Percentiles rank a stretch among this genome's conserved stretches.
These are phyloP conservation scores for Apiospora koreana DNA, from an alignment of 2,329 filamentous ascomycete species.

Conservation along the genomic window DNA sequence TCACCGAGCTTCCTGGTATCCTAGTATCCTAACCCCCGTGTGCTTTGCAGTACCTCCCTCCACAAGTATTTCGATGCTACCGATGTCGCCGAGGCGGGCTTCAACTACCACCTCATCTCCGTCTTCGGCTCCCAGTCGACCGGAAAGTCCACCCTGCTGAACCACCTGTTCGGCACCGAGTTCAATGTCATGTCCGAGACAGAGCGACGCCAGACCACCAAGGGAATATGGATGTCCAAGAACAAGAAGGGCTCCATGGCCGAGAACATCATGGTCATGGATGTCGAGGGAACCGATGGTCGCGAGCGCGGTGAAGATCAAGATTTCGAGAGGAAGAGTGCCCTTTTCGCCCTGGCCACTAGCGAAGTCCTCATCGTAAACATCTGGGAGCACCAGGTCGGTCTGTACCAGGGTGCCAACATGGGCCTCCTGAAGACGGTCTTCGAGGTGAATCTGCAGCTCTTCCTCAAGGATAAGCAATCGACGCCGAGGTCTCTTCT, in stretches of 20 bases:
- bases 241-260: slow-evolving; percentile 86
- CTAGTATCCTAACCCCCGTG: slow-evolving; percentile 11
- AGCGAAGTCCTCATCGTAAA: slow-evolving; percentile 98
- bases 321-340: slow-evolving; percentile 98
- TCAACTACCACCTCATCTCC: slow-evolving; percentile 99
- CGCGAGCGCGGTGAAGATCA: slow-evolving; percentile 96
- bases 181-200: slow-evolving; percentile 98
- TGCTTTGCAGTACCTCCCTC: slow-evolving; percentile 66
- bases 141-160: slow-evolving; percentile 95
- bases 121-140: slow-evolving; percentile 99
- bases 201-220: slow-evolving; percentile 93
- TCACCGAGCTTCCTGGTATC: background rate
- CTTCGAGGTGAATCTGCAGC: slow-evolving; percentile 95
- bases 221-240: slow-evolving; percentile 99
- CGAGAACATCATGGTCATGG: slow-evolving; percentile 98
- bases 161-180: slow-evolving; percentile 90
- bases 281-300: slow-evolving; percentile 96
- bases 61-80: slow-evolving; percentile 80
- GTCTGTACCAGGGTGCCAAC: slow-evolving; percentile 96
- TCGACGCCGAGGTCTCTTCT: slow-evolving; percentile 87
- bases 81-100: slow-evolving; percentile 82
- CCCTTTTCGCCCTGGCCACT: slow-evolving; percentile 92
- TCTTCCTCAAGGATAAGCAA: slow-evolving; percentile 95
- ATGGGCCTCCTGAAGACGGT: slow-evolving; percentile 99
- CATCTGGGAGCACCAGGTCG: slow-evolving; percentile 99